phyloP scores from a whole-genome alignment of 2,329 filamentous ascomycete genomes.

The Fusarium marasasianum region DNA sequence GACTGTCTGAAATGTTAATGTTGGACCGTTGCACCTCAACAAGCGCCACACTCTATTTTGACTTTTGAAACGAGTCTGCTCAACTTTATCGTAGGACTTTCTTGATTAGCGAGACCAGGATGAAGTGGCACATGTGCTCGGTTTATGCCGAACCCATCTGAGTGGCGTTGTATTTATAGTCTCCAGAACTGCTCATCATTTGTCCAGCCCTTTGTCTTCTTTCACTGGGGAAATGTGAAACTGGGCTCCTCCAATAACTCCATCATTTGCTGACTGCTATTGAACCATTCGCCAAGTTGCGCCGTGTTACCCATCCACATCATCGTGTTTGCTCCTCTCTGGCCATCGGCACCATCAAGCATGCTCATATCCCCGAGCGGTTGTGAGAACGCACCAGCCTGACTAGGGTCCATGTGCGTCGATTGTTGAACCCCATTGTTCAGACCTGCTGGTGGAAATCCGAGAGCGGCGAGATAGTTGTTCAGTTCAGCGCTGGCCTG shows the following conservation, averaged over 20 bases:
- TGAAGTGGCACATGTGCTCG: neutral
- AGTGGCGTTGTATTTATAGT: neutral
- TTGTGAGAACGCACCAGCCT: constrained; percentile 21
- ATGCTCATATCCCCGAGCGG: constrained; percentile 12
- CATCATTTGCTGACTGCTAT: constrained; percentile 51
- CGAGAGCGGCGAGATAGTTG: constrained; percentile 57
- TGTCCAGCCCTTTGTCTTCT: neutral
- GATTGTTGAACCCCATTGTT: constrained; percentile 27
- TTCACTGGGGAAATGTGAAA: constrained; percentile 37
- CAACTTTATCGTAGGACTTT: neutral
- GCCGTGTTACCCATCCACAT: constrained; percentile 52
- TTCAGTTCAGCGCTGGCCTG: constrained; percentile 46
- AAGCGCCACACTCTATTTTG: neutral
- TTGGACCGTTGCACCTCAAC: neutral
- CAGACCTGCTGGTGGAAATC: constrained; percentile 47
- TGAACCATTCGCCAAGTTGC: constrained; percentile 52
- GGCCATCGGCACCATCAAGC: constrained; percentile 23
- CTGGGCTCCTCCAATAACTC: constrained; percentile 46
- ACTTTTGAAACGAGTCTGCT: neutral
- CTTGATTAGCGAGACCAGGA: neutral
- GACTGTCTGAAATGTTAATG: neutral
- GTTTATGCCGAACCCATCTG: neutral
- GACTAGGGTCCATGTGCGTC: constrained; percentile 9
- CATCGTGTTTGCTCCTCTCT: constrained; percentile 37
- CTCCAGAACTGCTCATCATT: too few relatives aligned